Evolutionary conservation across 805 yeast species (phyloP).

Genomic region (Phaffomyces opuntiae): DNA sequence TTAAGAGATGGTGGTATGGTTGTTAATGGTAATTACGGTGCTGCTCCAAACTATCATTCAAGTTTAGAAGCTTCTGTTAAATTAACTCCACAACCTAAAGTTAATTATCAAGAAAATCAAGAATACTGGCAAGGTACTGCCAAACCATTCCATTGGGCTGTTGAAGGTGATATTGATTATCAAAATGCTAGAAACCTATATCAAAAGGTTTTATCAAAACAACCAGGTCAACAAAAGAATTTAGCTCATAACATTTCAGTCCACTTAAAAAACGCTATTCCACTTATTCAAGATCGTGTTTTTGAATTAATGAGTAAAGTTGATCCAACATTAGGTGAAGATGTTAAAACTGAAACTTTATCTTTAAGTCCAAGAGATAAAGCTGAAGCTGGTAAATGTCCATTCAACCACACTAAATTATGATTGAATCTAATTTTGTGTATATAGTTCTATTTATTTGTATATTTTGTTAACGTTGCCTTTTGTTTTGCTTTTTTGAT

Average conservation of each 20-base stretch:
- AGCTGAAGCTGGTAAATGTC: constrained; percentile 14
- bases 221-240: constrained; percentile 77
- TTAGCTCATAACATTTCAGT: constrained; percentile 79
- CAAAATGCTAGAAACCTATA: constrained; percentile 73
- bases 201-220: constrained; percentile 57
- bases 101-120: constrained; percentile 50
- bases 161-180: constrained; percentile 61
- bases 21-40: constrained; percentile 65
- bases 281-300: constrained; percentile 72
- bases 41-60: constrained; percentile 69
- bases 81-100: constrained; percentile 20
- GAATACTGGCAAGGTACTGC: constrained; percentile 83
- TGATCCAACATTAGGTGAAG: constrained; percentile 56
- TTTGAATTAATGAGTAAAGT: constrained; percentile 72
- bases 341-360: constrained; percentile 57
- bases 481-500: background rate
- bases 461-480: background rate
- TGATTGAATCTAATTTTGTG: constrained; percentile 1
- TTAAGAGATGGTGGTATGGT: constrained; percentile 79
- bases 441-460: background rate
- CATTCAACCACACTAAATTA: constrained; percentile 16
- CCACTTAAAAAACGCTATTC: constrained; percentile 64
- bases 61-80: constrained; percentile 31
- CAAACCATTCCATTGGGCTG: constrained; percentile 80
- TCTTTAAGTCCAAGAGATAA: constrained; percentile 27